Percentiles rank a stretch among this genome's conserved stretches.
phyloP scores from a whole-genome alignment of 208 protist genomes.

The Crithidia expoeki region DNA sequence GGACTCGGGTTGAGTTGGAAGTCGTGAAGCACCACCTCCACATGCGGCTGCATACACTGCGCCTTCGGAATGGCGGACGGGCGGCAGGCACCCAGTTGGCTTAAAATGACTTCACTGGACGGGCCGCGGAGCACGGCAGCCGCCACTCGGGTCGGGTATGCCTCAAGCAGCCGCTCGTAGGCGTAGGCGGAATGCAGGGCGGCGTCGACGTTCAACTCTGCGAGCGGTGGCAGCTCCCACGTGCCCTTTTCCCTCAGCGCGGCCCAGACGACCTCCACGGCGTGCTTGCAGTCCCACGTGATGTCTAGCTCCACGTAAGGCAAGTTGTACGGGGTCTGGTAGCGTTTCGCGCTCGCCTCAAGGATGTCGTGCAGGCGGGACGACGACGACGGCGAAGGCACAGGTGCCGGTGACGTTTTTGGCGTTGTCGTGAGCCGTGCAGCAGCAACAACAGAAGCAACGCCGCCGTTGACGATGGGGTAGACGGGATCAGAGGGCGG shows the following conservation, averaged over 20 bases:
- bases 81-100: slow-evolving; percentile 21
- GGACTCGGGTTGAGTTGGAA: slow-evolving; percentile 57
- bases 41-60: background rate
- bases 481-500: slow-evolving; percentile 6
- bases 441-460: slow-evolving; percentile 6
- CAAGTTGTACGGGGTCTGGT: slow-evolving; percentile 35
- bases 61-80: slow-evolving; percentile 31
- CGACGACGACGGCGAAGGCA: slow-evolving; percentile 19
- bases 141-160: slow-evolving; percentile 37
- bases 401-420: background rate
- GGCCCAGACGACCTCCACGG: slow-evolving; percentile 49
- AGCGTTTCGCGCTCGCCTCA: slow-evolving; percentile 36
- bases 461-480: slow-evolving; percentile 22
- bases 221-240: slow-evolving; percentile 47
- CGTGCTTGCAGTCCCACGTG: slow-evolving; percentile 24
- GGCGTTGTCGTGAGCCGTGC: background rate
- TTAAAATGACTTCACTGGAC: slow-evolving; percentile 14
- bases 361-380: slow-evolving; percentile 54
- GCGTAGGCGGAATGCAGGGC: slow-evolving; percentile 39
- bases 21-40: slow-evolving; percentile 53
- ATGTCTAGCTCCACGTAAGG: slow-evolving; percentile 60
- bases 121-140: slow-evolving; percentile 45
- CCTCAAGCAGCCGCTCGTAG: slow-evolving; percentile 56
- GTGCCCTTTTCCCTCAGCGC: slow-evolving; percentile 38
- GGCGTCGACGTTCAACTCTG: slow-evolving; percentile 34